Evolutionary conservation across 768 basidiomycete species (phyloP), one percentile per base, ranked within the genome.

Genomic region (Kwoniella sp.): DNA sequence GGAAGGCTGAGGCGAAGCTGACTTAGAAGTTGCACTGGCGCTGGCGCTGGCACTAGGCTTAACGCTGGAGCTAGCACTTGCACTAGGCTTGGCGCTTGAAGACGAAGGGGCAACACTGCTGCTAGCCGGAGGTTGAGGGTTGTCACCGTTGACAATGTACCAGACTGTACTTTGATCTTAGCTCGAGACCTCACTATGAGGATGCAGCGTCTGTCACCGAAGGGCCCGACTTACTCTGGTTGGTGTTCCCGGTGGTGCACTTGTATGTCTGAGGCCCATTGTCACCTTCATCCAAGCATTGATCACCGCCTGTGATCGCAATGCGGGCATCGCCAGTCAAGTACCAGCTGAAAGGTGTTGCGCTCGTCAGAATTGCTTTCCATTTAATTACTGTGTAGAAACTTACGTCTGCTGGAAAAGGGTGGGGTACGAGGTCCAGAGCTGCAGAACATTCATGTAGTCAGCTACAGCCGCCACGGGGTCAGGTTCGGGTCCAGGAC

Each of bases 261-360:
- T 75, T 72, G 65, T 75, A 77, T 1, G 76, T 77, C 66, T 79
- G 76, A 4, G 67, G 61, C 11, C 70, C 73, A 31, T 59, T 65
- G 50, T 69, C 63, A 12, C 72, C 72, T 47, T 74, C 65, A 61
- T 75, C 74, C 22, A 77, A 68, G 61, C 79, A 81, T 58, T 77
- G 75, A 50, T 70, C 67, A 11, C 79, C 79, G 48, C 76, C 76
- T 8, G 74, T 77, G 69, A 78, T 75, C 41, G 79, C 78, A 47
- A 81, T 74, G 11, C 76, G 69, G 30, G 74, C 63, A 65, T 79
- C 79, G 52, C 61, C 71, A 31, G 74, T 76, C 34, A 67, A 52
- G 67, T 62, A 76, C 72, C 72, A 73, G n/a, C 69, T 70, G 53
- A 13, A 54, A 15, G 8, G 45, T 4, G 20, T 17, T 17, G 20